These are phyloP conservation scores for Aspergillus aculeatinus DNA, from an alignment of 2,329 filamentous ascomycete species.

Conservation along the genomic window DNA sequence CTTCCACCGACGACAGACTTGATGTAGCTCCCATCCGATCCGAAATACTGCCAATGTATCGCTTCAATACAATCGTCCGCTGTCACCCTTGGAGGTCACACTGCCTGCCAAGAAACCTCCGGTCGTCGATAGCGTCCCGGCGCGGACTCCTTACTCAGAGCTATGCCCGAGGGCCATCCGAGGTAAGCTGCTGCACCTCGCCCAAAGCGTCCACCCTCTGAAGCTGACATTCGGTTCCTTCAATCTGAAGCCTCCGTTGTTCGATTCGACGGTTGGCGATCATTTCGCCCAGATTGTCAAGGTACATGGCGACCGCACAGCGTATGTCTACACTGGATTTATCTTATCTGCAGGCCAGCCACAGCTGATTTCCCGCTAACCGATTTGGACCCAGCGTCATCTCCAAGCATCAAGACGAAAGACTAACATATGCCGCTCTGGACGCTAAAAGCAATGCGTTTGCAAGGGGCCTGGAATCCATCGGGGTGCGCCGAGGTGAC, in stretches of 20 bases:
- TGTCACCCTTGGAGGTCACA: background rate
- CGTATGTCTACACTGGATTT: constrained; percentile 43
- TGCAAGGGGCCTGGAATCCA: constrained; percentile 65
- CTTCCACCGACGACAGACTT: background rate
- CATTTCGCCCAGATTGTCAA: constrained; percentile 48
- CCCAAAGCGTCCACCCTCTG: background rate
- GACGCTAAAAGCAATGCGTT: constrained; percentile 74
- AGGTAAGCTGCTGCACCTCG: constrained; percentile 20
- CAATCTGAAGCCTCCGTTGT: constrained; percentile 41
- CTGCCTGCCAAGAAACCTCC: background rate
- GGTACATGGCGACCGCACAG: constrained; percentile 48
- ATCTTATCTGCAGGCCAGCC: no score
- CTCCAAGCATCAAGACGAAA: constrained; percentile 60
- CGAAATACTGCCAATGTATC: background rate
- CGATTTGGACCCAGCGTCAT: constrained; percentile 48
- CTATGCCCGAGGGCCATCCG: constrained; percentile 31
- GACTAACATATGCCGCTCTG: constrained; percentile 71
- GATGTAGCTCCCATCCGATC: background rate
- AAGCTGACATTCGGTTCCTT: background rate
- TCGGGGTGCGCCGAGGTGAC: constrained; percentile 78
- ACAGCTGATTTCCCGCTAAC: constrained; percentile 1
- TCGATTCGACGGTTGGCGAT: constrained; percentile 49
- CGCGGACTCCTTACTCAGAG: constrained; percentile 30
- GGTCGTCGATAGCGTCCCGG: background rate
- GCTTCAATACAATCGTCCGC: background rate